These are phyloP conservation scores for Eucalyptus grandis DNA, from an alignment of 345 rosid genomes.

Conservation along the genomic window DNA sequence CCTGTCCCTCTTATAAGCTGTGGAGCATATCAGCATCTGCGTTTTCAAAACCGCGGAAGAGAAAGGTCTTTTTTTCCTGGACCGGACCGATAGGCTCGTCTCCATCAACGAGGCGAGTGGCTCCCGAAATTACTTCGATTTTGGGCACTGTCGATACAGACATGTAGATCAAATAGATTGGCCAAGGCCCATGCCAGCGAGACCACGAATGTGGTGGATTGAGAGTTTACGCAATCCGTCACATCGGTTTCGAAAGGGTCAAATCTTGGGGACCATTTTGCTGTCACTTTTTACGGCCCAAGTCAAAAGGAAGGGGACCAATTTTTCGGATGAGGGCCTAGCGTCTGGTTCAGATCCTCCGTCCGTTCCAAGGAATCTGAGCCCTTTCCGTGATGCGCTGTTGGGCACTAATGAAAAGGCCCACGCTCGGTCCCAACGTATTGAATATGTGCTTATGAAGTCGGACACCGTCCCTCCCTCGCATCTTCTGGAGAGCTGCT, in stretches of 20 bases:
- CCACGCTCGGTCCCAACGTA: not conserved
- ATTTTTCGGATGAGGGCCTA: not conserved
- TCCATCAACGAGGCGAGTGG: not conserved
- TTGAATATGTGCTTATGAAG: not conserved
- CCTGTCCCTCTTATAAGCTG: not conserved
- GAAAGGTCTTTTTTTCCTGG: not conserved
- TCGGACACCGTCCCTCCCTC: not conserved
- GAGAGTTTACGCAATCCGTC: not conserved
- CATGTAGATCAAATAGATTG: fast-evolving
- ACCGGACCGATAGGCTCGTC: not conserved
- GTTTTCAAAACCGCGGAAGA: not conserved
- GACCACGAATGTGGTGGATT: not conserved
- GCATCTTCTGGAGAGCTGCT: not conserved
- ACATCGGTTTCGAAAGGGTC: not conserved
- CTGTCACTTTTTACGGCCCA: not conserved
- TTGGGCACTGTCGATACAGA: not conserved
- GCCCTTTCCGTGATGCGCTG: not conserved
- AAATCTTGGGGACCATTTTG: not conserved
- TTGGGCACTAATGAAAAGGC: not conserved
- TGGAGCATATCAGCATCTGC: not conserved
- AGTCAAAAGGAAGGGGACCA: not conserved
- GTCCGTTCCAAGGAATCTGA: not conserved
- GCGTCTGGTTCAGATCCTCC: not conserved
- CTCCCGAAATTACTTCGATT: not conserved
- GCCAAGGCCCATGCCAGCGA: not conserved